These are phyloP conservation scores for Smallanthus sonchifolius DNA, from an alignment of 129 eudicot species.

Conservation along the genomic window DNA sequence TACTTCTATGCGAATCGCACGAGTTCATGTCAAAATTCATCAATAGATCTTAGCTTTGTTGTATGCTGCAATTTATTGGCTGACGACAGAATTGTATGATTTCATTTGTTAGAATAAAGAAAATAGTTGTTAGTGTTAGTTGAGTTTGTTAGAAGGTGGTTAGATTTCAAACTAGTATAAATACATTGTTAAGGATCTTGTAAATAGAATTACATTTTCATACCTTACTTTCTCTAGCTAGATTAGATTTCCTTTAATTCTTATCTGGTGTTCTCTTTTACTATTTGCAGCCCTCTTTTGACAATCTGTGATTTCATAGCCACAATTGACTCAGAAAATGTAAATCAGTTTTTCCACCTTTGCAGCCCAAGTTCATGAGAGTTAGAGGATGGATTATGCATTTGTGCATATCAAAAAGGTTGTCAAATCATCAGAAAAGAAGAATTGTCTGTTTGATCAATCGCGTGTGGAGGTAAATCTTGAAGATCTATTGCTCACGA, in stretches of 20 bases:
- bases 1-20: neutral
- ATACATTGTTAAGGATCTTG: too few relatives aligned
- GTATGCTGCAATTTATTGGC: neutral
- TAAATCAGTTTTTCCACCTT: slow-evolving; percentile 3
- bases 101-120: neutral
- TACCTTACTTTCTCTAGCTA: too few relatives aligned
- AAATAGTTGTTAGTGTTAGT: too few relatives aligned
- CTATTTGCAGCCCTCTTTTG: slow-evolving; percentile 22
- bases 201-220: too few relatives aligned
- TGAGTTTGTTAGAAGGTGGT: too few relatives aligned
- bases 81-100: neutral
- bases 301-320: neutral
- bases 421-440: slow-evolving; percentile 24
- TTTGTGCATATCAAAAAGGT: slow-evolving; percentile 17
- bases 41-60: neutral
- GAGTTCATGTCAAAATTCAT: neutral
- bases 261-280: neutral
- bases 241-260: too few relatives aligned
- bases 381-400: slow-evolving; percentile 15
- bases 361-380: slow-evolving; percentile 6
- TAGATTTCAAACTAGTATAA: too few relatives aligned
- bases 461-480: slow-evolving; percentile 15
- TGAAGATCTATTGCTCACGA: neutral
- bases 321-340: neutral
- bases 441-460: slow-evolving; percentile 17